These are phyloP conservation scores for Monilinia polystroma DNA, from an alignment of 2,329 filamentous ascomycete species.

Conservation along the genomic window DNA sequence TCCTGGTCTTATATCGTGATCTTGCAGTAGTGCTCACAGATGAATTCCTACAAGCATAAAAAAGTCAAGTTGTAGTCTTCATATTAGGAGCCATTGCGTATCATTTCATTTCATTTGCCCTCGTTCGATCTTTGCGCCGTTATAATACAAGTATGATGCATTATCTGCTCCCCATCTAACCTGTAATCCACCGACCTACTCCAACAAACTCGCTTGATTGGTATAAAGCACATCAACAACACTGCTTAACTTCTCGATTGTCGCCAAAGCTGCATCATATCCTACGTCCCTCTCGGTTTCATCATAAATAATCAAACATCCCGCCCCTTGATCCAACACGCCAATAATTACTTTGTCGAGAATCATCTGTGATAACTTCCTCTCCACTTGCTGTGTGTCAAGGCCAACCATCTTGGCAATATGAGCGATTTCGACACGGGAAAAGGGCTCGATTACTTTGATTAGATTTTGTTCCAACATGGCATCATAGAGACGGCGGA, in stretches of 20 bases:
- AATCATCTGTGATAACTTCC: constrained; percentile 99
- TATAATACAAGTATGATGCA: constrained; percentile 36
- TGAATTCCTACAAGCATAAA: neutral
- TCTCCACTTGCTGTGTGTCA: constrained; percentile 94
- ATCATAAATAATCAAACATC: constrained; percentile 94
- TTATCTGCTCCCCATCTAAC: constrained; percentile 23
- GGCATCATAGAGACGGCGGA: constrained; percentile 92
- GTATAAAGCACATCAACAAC: constrained; percentile 97
- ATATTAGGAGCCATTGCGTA: constrained; percentile 13
- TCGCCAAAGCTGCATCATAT: constrained; percentile 90
- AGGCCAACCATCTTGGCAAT: constrained; percentile 97
- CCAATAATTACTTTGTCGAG: constrained; percentile 98
- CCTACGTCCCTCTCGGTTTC: constrained; percentile 90
- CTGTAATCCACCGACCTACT: constrained; percentile 53
- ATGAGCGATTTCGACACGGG: constrained; percentile 92
- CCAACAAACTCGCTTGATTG: constrained; percentile 92
- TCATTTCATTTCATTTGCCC: constrained; percentile 17
- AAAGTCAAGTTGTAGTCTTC: no score
- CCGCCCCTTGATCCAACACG: constrained; percentile 94
- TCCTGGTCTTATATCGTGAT: neutral
- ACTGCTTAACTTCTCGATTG: constrained; percentile 94
- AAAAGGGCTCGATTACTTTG: constrained; percentile 99
- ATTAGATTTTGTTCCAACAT: constrained; percentile 99
- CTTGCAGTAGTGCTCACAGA: neutral
- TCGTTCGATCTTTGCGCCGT: constrained; percentile 29